phyloP scores from a whole-genome alignment of 1,139 yeast genomes.

The Yamadazyma mexicana region DNA sequence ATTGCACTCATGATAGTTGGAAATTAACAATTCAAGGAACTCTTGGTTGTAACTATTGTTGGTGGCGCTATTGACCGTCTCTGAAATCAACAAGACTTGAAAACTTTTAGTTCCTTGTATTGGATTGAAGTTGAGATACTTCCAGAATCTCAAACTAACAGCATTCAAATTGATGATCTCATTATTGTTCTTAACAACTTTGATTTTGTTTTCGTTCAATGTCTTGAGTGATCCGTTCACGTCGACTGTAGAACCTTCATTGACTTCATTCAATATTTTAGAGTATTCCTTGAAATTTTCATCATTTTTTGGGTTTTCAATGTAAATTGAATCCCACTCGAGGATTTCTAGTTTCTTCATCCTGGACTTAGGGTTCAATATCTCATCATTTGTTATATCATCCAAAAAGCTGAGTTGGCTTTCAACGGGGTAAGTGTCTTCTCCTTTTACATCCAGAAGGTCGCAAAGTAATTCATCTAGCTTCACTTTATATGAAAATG shows the following conservation, averaged over 20 bases:
- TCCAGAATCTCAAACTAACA: slow-evolving; percentile 52
- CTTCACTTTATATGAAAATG: slow-evolving; percentile 32
- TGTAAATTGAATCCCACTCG: slow-evolving; percentile 38
- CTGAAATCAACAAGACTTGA: slow-evolving; percentile 50
- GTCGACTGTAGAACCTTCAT: slow-evolving; percentile 11
- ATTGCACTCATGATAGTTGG: slow-evolving; percentile 47
- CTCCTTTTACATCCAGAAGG: slow-evolving; percentile 18
- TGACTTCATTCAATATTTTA: slow-evolving; percentile 19
- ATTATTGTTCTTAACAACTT: slow-evolving; percentile 28
- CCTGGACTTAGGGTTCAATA: slow-evolving; percentile 30
- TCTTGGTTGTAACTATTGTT: slow-evolving; percentile 24
- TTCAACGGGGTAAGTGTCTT: slow-evolving; percentile 19
- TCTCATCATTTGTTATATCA: slow-evolving; percentile 35
- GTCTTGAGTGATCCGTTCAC: slow-evolving; percentile 10
- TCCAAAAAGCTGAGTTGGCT: slow-evolving; percentile 40
- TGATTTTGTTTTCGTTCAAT: slow-evolving; percentile 12
- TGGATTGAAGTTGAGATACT: slow-evolving; percentile 56
- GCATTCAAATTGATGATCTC: slow-evolving; percentile 37
- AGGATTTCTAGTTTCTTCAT: slow-evolving; percentile 25
- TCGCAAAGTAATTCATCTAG: slow-evolving; percentile 35
- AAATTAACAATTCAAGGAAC: slow-evolving; percentile 41
- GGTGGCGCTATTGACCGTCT: slow-evolving; percentile 16
- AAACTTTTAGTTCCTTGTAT: slow-evolving; percentile 49
- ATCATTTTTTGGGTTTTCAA: slow-evolving; percentile 17
- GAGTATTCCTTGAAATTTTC: slow-evolving; percentile 25